phyloP scores from a whole-genome alignment of 108 stramenopile genomes.

The Cyclostephanos tholiformis region DNA sequence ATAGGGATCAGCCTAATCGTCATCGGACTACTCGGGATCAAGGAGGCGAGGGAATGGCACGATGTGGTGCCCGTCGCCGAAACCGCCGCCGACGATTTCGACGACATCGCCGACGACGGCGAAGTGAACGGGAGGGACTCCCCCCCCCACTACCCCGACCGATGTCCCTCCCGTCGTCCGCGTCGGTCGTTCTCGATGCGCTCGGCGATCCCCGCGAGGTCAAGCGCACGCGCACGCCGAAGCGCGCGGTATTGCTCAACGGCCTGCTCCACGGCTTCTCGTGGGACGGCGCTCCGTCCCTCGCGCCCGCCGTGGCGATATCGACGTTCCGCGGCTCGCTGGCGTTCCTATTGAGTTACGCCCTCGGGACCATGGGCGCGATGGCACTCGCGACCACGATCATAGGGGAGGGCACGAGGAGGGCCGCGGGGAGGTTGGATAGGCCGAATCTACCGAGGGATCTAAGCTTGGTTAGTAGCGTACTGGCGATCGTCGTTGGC shows the following conservation, averaged over 20 bases:
- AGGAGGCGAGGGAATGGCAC: constrained; percentile 73
- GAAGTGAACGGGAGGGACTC: no score
- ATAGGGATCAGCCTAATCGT: constrained; percentile 89
- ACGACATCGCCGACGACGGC: no score
- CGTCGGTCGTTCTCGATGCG: no score
- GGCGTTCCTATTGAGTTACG: constrained; percentile 91
- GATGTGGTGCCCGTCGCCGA: background rate
- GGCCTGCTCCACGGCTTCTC: constrained; percentile 95
- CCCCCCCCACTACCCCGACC: no score
- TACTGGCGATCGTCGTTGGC: constrained; percentile 83
- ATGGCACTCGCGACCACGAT: constrained; percentile 85
- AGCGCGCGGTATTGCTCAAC: constrained; percentile 93
- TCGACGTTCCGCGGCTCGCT: constrained; percentile 86
- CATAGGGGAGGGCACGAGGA: constrained; percentile 86
- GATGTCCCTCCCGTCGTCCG: no score
- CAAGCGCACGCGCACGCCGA: constrained; percentile 15
- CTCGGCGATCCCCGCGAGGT: background rate
- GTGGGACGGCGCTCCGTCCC: constrained; percentile 95
- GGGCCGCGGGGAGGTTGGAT: constrained; percentile 75
- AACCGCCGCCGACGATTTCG: no score
- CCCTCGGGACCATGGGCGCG: constrained; percentile 89
- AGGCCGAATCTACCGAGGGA: constrained; percentile 89
- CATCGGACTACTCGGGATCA: constrained; percentile 92
- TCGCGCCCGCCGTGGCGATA: constrained; percentile 93
- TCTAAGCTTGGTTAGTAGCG: constrained; percentile 71